Evolutionary conservation across 176 grass and related monocot genomes (phyloP).

Genomic region (Rhynchospora pubera): DNA sequence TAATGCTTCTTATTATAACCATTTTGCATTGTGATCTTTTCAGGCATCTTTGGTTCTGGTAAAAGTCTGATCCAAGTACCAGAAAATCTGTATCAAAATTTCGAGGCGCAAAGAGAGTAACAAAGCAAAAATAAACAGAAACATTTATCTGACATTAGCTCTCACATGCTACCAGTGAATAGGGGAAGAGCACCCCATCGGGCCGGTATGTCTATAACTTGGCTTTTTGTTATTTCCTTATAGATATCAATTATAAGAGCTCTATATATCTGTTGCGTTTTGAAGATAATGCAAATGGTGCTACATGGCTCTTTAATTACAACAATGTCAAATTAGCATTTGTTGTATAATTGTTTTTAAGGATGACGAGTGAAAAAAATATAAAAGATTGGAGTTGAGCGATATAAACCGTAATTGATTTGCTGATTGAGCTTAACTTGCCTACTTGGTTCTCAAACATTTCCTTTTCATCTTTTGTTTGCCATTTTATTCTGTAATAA

Average conservation of each 20-base stretch:
- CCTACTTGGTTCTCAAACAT: neutral
- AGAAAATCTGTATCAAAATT: neutral
- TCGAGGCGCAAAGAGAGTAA: neutral
- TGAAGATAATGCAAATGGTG: neutral
- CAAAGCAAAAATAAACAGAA: neutral
- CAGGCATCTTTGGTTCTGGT: conserved; percentile 1
- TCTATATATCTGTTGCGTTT: conserved; percentile 22
- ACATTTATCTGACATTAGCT: conserved; percentile 23
- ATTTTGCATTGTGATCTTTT: neutral
- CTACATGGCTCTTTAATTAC: conserved; percentile 1
- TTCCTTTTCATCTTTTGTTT: neutral
- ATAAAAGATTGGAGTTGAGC: neutral
- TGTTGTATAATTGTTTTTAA: conserved; percentile 5
- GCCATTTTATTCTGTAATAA: neutral
- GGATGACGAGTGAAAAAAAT: neutral
- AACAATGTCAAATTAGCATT: neutral
- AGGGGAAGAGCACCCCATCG: conserved; percentile 51
- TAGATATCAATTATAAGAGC: conserved; percentile 32
- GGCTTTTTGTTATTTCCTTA: conserved; percentile 27
- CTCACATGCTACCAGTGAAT: conserved; percentile 76
- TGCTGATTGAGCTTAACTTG: neutral
- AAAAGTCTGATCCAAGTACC: neutral
- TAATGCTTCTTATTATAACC: neutral
- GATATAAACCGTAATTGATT: neutral
- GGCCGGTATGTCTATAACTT: conserved; percentile 51